Percentiles rank a stretch among this genome's conserved stretches.
Conservation (phyloP, 2,329 filamentous ascomycete genomes). For the Beauveria brongniartii region DNA sequence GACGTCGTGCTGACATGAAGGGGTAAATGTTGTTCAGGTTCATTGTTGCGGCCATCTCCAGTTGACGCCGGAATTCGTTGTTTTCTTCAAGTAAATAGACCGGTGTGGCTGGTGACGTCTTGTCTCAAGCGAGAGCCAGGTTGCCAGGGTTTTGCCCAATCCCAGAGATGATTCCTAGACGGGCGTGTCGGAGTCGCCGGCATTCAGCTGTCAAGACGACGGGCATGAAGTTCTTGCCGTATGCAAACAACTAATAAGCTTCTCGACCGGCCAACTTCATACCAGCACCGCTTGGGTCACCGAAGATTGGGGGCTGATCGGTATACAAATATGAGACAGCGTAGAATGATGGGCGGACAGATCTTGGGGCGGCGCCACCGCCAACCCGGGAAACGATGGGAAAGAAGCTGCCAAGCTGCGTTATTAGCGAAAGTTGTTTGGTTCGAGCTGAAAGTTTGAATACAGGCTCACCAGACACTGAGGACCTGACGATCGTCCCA, state of each 20-base stretch:
- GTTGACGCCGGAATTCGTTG: background rate
- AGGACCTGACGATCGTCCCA: conserved; percentile 5
- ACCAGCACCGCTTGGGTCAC: background rate
- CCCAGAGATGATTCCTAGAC: background rate
- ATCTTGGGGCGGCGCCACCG: background rate
- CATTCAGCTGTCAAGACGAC: background rate
- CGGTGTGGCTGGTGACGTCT: background rate
- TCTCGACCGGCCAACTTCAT: background rate
- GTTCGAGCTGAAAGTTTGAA: background rate
- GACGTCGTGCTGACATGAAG: background rate
- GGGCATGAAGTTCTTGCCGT: background rate
- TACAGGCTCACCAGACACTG: background rate
- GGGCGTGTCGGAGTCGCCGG: background rate
- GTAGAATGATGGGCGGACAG: background rate
- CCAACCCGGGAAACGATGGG: background rate
- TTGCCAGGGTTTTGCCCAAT: background rate
- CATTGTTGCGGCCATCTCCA: background rate
- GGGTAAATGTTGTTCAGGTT: background rate
- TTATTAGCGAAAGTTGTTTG: background rate
- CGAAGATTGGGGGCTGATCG: background rate
- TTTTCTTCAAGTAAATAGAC: background rate
- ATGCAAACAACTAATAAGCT: background rate
- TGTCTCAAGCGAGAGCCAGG: background rate
- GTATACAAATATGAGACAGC: background rate
- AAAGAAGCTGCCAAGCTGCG: background rate